Conservation (phyloP, 2,329 filamentous ascomycete genomes). For the Scedosporium apiospermum region DNA sequence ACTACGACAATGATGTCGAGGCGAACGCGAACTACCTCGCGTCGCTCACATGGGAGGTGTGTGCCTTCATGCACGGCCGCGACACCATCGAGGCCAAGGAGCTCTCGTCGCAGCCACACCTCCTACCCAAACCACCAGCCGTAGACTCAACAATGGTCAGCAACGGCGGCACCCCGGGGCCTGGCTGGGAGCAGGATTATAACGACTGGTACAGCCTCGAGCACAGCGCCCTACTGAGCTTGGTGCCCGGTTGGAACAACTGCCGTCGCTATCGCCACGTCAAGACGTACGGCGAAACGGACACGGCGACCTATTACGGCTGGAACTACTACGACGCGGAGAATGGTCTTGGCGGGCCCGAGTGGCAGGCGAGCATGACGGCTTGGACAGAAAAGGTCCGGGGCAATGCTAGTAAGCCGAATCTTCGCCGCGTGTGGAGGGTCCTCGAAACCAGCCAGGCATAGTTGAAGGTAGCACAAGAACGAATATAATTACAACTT, state of each 20-base stretch:
- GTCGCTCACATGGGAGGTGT: conserved; percentile 9
- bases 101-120: background rate
- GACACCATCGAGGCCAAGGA: background rate
- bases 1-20: conserved; percentile 6
- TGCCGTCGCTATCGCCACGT: conserved; percentile 8
- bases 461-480: background rate
- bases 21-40: background rate
- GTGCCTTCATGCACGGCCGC: conserved; percentile 10
- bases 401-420: conserved; percentile 11
- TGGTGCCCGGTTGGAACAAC: conserved; percentile 10
- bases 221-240: conserved; percentile 8
- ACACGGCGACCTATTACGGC: conserved; percentile 10
- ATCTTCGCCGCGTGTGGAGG: conserved; percentile 11
- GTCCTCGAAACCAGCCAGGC: background rate
- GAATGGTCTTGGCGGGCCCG: conserved; percentile 11
- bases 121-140: background rate
- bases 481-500: background rate
- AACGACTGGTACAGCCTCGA: conserved; percentile 11
- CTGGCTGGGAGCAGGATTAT: conserved; percentile 10
- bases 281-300: conserved; percentile 8
- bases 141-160: conserved; percentile 5
- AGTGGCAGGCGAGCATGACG: conserved; percentile 10
- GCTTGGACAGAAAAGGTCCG: conserved; percentile 11
- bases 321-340: conserved; percentile 11
- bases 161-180: conserved; percentile 9